phyloP scores from a whole-genome alignment of 257 asterid species.

The Ballota nigra region DNA sequence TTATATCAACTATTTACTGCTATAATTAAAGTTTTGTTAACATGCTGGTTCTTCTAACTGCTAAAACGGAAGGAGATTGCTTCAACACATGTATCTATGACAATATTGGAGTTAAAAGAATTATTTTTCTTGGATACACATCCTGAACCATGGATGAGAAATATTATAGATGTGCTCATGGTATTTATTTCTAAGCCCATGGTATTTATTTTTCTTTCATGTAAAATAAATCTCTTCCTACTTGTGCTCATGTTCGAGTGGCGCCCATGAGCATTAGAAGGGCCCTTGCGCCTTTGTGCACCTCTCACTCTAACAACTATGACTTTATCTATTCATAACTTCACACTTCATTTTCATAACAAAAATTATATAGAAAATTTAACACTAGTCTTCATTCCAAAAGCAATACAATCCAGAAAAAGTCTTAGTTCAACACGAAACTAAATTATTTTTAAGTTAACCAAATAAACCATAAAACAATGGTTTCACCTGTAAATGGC shows the following conservation, averaged over 20 bases:
- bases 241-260: no score
- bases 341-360: neutral
- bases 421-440: neutral
- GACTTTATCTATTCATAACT: no score
- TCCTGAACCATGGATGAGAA: slow-evolving; percentile 86
- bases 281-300: neutral
- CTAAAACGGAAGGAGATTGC: slow-evolving; percentile 88
- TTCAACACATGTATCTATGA: slow-evolving; percentile 90
- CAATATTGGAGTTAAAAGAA: slow-evolving; percentile 80
- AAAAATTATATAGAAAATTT: no score
- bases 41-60: slow-evolving; percentile 74
- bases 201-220: no score
- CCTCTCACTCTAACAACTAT: neutral
- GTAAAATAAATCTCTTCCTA: no score
- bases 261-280: no score
- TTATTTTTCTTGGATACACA: slow-evolving; percentile 81
- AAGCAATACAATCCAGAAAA: neutral
- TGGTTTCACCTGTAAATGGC: neutral
- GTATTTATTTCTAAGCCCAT: neutral
- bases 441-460: neutral
- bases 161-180: slow-evolving; percentile 47
- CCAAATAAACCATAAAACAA: neutral
- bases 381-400: neutral
- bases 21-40: neutral
- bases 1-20: neutral